phyloP scores from a whole-genome alignment of 495 filamentous ascomycete species.

The Aspergillus campestris region DNA sequence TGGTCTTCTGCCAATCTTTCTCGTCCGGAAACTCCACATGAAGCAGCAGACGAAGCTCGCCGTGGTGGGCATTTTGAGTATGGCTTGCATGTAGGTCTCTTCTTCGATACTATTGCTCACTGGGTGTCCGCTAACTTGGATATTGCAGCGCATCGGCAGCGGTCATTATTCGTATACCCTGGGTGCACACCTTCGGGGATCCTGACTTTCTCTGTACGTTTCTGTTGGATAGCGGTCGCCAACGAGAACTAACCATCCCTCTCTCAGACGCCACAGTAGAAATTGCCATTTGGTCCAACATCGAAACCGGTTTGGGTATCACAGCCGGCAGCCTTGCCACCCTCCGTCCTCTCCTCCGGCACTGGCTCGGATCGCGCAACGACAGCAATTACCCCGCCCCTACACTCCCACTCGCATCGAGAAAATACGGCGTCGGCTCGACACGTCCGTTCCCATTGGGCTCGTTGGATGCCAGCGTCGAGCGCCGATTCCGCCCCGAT shows the following conservation, averaged over 20 bases:
- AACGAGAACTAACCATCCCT: conserved; percentile 2
- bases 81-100: conserved; percentile 35
- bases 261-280: conserved; percentile 28
- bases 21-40: conserved; percentile 32
- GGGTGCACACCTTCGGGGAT: conserved; percentile 28
- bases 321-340: conserved; percentile 40
- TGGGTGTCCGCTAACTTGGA: conserved; percentile 2
- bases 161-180: conserved; percentile 34
- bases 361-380: conserved; percentile 21
- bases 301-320: conserved; percentile 39
- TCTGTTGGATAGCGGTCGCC: background rate
- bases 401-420: conserved; percentile 13
- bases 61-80: conserved; percentile 33
- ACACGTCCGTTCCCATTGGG: conserved; percentile 21
- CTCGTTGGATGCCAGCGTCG: conserved; percentile 18
- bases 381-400: conserved; percentile 14
- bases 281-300: conserved; percentile 38
- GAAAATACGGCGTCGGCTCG: conserved; percentile 3
- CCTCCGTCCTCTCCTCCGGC: conserved; percentile 37
- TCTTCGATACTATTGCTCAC: background rate
- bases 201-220: conserved; percentile 33
- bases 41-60: conserved; percentile 28
- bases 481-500: conserved; percentile 25
- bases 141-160: conserved; percentile 27
- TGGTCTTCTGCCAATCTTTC: conserved; percentile 30